Evolutionary conservation across 345 rosid species (phyloP).

Genomic region (Alliaria petiolata): DNA sequence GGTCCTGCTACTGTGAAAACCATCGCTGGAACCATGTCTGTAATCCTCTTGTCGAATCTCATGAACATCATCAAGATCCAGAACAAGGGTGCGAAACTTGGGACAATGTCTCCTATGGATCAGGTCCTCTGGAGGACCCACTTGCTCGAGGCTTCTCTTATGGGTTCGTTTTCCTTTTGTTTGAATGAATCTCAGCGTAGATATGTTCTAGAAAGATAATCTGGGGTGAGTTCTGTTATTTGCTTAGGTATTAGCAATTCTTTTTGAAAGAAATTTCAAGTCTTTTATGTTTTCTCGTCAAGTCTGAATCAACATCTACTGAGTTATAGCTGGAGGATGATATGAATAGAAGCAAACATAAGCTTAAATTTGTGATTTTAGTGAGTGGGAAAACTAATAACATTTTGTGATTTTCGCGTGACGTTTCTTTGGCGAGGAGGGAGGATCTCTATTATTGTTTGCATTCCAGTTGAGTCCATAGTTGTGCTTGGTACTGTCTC

Average conservation of each 20-base stretch:
- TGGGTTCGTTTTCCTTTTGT: conserved; percentile 42
- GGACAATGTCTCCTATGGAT: conserved; percentile 99
- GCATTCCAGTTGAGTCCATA: background rate
- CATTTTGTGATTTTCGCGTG: background rate
- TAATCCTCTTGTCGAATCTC: conserved; percentile 69
- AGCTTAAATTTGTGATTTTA: background rate
- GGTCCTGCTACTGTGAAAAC: conserved; percentile 94
- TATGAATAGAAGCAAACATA: background rate
- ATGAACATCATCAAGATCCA: conserved; percentile 92
- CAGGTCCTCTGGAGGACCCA: conserved; percentile 98
- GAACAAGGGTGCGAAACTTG: conserved; percentile 94
- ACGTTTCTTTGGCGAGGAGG: background rate
- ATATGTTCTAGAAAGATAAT: background rate
- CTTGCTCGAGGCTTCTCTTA: conserved; percentile 92
- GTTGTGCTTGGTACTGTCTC: background rate
- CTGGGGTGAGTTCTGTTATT: too few relatives aligned
- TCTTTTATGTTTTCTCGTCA: background rate
- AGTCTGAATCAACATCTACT: too few relatives aligned
- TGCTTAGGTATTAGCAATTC: too few relatives aligned
- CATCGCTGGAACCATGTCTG: conserved; percentile 84
- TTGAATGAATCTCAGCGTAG: background rate
- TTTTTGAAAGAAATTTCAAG: background rate
- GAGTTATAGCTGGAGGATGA: background rate
- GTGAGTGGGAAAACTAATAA: background rate
- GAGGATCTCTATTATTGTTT: background rate